Conservation (phyloP, 2,329 filamentous ascomycete genomes). For the Talaromyces funiculosus region DNA sequence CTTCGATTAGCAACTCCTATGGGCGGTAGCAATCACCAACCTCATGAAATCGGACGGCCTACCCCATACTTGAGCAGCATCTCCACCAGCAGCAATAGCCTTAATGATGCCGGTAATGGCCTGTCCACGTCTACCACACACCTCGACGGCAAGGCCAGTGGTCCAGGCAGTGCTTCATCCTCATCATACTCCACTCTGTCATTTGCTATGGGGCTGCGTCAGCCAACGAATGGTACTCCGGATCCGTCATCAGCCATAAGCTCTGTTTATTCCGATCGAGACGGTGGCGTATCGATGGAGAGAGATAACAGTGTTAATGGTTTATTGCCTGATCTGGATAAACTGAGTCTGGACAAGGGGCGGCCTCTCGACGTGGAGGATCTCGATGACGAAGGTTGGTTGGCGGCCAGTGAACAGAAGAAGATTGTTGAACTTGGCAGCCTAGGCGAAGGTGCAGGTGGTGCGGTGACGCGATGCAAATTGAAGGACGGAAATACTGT, state of each 20-base stretch:
- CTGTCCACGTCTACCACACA: slow-evolving; percentile 77
- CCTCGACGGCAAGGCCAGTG: slow-evolving; percentile 65
- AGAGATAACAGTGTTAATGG: slow-evolving; percentile 74
- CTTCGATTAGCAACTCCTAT: slow-evolving; percentile 83
- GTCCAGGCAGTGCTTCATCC: slow-evolving; percentile 78
- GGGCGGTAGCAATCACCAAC: slow-evolving; percentile 56
- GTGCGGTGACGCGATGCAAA: slow-evolving; percentile 85
- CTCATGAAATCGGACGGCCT: background rate
- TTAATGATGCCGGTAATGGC: slow-evolving; percentile 27
- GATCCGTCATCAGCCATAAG: slow-evolving; percentile 86
- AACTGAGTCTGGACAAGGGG: slow-evolving; percentile 74
- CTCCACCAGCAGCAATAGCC: background rate
- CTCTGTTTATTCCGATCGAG: slow-evolving; percentile 50
- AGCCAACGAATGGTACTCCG: slow-evolving; percentile 59
- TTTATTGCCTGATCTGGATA: slow-evolving; percentile 69
- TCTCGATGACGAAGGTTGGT: slow-evolving; percentile 90
- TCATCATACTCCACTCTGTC: slow-evolving; percentile 79
- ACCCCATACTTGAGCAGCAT: background rate
- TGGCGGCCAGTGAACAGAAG: slow-evolving; percentile 82
- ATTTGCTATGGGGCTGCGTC: slow-evolving; percentile 66
- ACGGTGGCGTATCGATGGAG: slow-evolving; percentile 71
- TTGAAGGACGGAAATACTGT: slow-evolving; percentile 88
- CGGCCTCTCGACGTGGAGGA: slow-evolving; percentile 86
- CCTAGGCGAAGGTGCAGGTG: slow-evolving; percentile 89
- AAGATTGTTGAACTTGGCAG: slow-evolving; percentile 84